Conservation (phyloP, 2,329 filamentous ascomycete genomes). For the Knoxdaviesia capensis region DNA sequence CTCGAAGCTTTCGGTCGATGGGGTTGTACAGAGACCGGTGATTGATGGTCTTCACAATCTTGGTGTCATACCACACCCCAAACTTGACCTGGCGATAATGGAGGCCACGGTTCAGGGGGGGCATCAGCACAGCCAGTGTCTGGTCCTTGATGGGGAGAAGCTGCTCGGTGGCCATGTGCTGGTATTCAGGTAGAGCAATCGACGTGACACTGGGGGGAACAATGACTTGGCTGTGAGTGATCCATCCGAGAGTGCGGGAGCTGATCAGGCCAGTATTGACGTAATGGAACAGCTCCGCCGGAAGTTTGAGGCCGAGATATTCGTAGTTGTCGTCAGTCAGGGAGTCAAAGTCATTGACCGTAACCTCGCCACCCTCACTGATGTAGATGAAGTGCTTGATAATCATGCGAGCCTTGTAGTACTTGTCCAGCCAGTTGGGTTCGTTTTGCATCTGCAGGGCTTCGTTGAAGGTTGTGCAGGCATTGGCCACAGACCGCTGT, state of each 20-base stretch:
- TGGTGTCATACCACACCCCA: conserved; percentile 66
- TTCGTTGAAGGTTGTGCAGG: conserved; percentile 64
- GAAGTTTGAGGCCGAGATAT: conserved; percentile 76
- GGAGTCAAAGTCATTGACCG: conserved; percentile 50
- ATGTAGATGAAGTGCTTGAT: conserved; percentile 79
- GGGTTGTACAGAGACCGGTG: conserved; percentile 20
- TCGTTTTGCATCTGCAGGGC: conserved; percentile 46
- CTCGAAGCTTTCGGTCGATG: conserved; percentile 7
- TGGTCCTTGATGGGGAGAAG: conserved; percentile 58
- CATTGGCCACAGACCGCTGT: conserved; percentile 47
- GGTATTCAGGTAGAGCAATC: conserved; percentile 61
- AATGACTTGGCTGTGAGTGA: conserved; percentile 59
- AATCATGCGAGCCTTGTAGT: conserved; percentile 65
- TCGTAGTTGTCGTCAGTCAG: conserved; percentile 72
- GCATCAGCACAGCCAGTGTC: conserved; percentile 58
- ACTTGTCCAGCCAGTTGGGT: conserved; percentile 65
- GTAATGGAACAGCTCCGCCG: conserved; percentile 81
- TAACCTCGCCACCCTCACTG: conserved; percentile 54
- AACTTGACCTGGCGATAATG: conserved; percentile 60
- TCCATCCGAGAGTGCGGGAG: conserved; percentile 59
- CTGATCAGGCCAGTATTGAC: conserved; percentile 67
- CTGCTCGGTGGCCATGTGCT: conserved; percentile 52
- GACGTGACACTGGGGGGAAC: conserved; percentile 75
- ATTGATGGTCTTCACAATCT: conserved; percentile 17
- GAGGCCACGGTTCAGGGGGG: conserved; percentile 65